These are phyloP conservation scores for Blepharisma japonicum DNA, from an alignment of 73 alveolate genomes.

Conservation along the genomic window DNA sequence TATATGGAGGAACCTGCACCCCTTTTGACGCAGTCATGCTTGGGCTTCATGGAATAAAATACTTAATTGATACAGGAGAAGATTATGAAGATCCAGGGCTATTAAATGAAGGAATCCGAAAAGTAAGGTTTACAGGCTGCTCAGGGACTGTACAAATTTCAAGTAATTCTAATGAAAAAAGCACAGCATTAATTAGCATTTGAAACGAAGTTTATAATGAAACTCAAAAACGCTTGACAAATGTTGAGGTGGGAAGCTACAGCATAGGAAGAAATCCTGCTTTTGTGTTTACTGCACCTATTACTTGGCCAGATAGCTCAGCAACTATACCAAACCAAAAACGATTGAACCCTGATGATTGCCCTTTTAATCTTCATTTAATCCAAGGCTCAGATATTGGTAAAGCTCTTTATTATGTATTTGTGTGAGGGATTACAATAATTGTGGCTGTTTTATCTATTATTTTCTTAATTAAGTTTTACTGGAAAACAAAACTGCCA, in stretches of 20 bases:
- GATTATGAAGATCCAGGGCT: not conserved
- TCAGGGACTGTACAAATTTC: not conserved
- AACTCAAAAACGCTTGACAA: too few relatives aligned
- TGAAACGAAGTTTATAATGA: too few relatives aligned
- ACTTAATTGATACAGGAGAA: not conserved
- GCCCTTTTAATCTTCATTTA: not conserved
- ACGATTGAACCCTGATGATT: not conserved
- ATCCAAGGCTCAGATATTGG: not conserved
- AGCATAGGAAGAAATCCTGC: not conserved
- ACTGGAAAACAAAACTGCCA: not conserved
- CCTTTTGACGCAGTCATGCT: slow-evolving; percentile 28
- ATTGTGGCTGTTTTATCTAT: not conserved
- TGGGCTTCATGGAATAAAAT: not conserved
- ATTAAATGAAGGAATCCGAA: not conserved
- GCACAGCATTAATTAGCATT: too few relatives aligned
- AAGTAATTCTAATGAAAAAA: not conserved
- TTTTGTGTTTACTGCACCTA: not conserved
- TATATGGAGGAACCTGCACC: not conserved
- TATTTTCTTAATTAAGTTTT: not conserved
- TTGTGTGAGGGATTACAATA: not conserved
- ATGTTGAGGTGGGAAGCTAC: too few relatives aligned
- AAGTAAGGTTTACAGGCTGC: not conserved
- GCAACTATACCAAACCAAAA: not conserved
- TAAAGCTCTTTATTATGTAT: not conserved
- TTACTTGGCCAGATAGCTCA: not conserved